These are phyloP conservation scores for Claviceps pusilla DNA, from an alignment of 2,329 filamentous ascomycete genomes.

Conservation along the genomic window DNA sequence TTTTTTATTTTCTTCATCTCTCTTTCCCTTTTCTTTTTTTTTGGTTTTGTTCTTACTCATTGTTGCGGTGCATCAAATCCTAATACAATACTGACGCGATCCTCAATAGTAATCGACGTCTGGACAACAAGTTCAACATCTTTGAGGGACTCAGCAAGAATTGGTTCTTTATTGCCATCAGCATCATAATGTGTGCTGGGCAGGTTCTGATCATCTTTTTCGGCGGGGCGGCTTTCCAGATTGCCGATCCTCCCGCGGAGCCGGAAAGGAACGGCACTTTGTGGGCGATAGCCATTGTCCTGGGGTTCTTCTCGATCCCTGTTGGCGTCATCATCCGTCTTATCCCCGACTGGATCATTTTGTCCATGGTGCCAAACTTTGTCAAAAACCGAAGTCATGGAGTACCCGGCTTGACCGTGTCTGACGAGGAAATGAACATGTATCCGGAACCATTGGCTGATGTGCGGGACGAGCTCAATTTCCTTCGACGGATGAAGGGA, in stretches of 20 bases:
- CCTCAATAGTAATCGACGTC: constrained; percentile 55
- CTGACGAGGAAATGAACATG: constrained; percentile 50
- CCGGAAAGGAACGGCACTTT: constrained; percentile 43
- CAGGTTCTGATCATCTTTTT: constrained; percentile 84
- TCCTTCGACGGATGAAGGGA: constrained; percentile 66
- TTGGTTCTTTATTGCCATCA: constrained; percentile 79
- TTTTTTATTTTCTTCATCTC: background rate
- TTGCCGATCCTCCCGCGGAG: constrained; percentile 30
- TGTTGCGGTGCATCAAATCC: background rate
- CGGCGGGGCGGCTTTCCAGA: constrained; percentile 67
- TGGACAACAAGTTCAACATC: constrained; percentile 92
- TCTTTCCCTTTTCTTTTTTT: too few species aligned
- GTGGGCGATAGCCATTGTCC: constrained; percentile 76
- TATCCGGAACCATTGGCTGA: constrained; percentile 62
- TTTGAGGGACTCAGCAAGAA: constrained; percentile 79
- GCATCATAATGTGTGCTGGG: constrained; percentile 71
- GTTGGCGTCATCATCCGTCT: constrained; percentile 68
- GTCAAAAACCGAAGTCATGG: constrained; percentile 33
- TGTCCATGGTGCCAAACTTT: constrained; percentile 36
- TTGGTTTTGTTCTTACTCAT: too few species aligned
- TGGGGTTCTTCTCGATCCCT: constrained; percentile 73
- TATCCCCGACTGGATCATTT: constrained; percentile 58
- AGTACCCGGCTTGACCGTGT: constrained; percentile 43
- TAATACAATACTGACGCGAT: constrained; percentile 1
- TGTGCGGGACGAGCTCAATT: constrained; percentile 65